These are phyloP conservation scores for Pleoardoris graminearum DNA, from an alignment of 2,329 filamentous ascomycete genomes.

Conservation along the genomic window DNA sequence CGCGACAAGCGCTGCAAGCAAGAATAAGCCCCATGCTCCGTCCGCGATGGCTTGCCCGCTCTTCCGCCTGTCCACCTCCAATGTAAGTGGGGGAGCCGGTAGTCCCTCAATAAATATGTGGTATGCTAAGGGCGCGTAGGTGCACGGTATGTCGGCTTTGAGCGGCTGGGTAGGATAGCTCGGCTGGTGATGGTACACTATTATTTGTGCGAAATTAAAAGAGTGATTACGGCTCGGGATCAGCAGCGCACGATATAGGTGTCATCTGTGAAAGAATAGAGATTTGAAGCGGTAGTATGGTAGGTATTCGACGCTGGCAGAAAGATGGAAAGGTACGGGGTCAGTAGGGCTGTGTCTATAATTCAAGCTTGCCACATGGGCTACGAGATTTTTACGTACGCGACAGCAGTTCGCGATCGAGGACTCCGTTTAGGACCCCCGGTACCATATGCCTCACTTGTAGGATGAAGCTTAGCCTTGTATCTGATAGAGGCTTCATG, in stretches of 20 bases:
- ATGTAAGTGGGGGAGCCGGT: slow-evolving; percentile 1
- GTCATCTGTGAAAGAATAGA: too few species aligned
- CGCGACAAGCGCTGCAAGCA: neutral
- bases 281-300: too few species aligned
- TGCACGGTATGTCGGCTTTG: neutral
- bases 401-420: too few species aligned
- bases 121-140: neutral
- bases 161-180: neutral
- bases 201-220: neutral
- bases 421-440: too few species aligned
- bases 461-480: neutral
- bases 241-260: too few species aligned
- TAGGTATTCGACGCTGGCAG: too few species aligned
- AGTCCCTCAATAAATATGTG: too few species aligned
- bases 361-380: too few species aligned
- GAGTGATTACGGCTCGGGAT: too few species aligned
- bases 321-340: too few species aligned
- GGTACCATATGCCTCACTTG: neutral
- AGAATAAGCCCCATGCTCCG: neutral
- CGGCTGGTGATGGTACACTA: neutral
- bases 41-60: neutral
- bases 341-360: too few species aligned
- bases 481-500: neutral
- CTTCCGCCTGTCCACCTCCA: neutral
- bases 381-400: too few species aligned